Evolutionary conservation across 495 filamentous ascomycete genomes (phyloP), one percentile per base, ranked within the genome.

Genomic region (Lophiostoma macrostomum): DNA sequence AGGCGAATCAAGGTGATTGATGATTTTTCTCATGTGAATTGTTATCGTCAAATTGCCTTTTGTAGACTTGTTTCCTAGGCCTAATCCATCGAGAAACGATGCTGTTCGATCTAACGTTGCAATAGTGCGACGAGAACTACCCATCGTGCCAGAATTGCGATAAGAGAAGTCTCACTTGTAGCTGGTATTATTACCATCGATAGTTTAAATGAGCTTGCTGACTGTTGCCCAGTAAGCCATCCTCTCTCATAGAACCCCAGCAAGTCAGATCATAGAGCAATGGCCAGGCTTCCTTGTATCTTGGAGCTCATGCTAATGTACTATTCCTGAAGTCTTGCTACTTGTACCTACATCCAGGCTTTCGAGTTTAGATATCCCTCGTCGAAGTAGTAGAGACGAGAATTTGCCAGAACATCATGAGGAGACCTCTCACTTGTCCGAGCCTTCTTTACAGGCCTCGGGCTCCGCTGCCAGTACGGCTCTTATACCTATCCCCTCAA

Each of bases 1-100:
- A 35, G 65, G 24, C 39, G 57, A 5, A 49, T 68, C 13, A 68
- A 67, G 55, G 64, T 67, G n/a, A n/a, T n/a, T n/a, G n/a, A 42
- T 39, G 55, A n/a, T 46, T 31, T 19, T 1, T 10, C 27, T 16
- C 14, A 18, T 40, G n/a, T 30, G 1, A 5, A 10, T n/a, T 25
- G 10, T 19, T 14, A 11, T 23, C 10, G 38, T 25, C 22, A 14
- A 7, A 11, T 24, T 42, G 10, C 22, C 27, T 3, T 46, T 32
- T 43, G 20, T 19, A 34, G 34, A 14, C 16, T 40, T 22, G 19
- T 34, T 20, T 34, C 5, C 4, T 19, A 39, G 36, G 10, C n/a
- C 3, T n/a, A 11, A 16, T n/a, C n/a, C 19, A 18, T 42, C 35
- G 39, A 29, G 16, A n/a, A 13, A 6, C 14, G 11, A 31, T 30